Conservation (phyloP, 257 asterid species). For the Misopates orontium region DNA sequence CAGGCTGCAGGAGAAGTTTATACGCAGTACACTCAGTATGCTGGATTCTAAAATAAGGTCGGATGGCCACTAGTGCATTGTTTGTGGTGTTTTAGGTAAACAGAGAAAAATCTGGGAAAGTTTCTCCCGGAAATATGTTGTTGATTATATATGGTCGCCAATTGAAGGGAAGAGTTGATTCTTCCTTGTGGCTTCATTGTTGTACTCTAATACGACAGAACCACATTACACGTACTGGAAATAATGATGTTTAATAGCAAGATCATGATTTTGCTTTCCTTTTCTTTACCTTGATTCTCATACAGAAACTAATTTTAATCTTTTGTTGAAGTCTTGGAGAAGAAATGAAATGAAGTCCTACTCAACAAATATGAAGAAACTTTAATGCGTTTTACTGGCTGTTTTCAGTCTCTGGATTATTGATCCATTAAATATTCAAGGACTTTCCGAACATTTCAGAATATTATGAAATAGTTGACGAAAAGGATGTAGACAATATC, state of each 20-base stretch:
- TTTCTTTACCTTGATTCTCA: no score
- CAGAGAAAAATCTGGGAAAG: not conserved
- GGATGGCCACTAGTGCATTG: not conserved
- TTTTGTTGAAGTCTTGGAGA: no score
- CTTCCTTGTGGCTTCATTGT: not conserved
- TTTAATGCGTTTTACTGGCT: no score
- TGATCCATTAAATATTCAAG: no score
- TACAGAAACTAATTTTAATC: no score
- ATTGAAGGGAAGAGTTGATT: not conserved
- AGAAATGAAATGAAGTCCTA: no score
- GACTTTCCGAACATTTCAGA: no score
- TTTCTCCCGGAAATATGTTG: no score
- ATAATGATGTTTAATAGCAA: not conserved
- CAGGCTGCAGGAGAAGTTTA: slow-evolving; percentile 74
- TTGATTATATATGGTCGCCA: not conserved
- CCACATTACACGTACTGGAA: not conserved
- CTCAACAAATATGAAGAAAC: no score
- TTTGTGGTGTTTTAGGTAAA: not conserved
- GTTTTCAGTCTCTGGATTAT: no score
- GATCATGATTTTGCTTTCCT: not conserved
- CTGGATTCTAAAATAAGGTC: slow-evolving; percentile 53
- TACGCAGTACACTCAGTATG: slow-evolving; percentile 70
- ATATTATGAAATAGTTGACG: no score
- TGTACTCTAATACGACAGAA: not conserved
- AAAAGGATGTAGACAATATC: no score